Percentiles rank a stretch among this genome's conserved stretches.
Evolutionary conservation across 176 grass and related monocot genomes (phyloP).

Genomic region (Aegilops speltoides): DNA sequence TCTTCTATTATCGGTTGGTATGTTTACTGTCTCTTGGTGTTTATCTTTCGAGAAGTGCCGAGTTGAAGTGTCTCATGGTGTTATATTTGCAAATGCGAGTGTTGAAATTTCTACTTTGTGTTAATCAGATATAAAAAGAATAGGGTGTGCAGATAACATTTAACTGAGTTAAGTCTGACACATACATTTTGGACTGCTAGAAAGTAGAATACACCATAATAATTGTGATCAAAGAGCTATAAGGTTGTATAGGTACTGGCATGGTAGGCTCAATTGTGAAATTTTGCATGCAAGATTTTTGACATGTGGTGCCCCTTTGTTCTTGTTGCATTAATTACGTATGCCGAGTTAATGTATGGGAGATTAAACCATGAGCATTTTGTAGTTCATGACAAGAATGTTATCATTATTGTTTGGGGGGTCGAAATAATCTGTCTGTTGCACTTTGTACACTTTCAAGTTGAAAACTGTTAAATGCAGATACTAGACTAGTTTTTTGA

Average conservation of each 20-base stretch:
- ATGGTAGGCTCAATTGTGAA: neutral
- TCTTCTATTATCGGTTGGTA: neutral
- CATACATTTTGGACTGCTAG: neutral
- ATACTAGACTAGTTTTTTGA: neutral
- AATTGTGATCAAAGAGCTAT: neutral
- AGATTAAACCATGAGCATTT: neutral
- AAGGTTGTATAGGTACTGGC: neutral
- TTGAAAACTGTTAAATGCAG: neutral
- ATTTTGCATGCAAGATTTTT: neutral
- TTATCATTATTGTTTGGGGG: neutral
- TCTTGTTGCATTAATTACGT: neutral
- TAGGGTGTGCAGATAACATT: neutral
- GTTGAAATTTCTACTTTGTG: neutral
- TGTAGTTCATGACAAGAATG: neutral
- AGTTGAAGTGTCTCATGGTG: neutral
- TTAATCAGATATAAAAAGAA: conserved; percentile 2
- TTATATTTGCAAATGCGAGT: neutral
- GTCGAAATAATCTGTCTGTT: conserved; percentile 2
- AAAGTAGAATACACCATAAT: neutral
- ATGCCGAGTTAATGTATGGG: neutral
- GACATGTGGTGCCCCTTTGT: neutral
- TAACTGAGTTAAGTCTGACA: neutral
- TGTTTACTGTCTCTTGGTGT: neutral
- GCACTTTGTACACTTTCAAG: neutral
- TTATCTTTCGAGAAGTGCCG: neutral